phyloP scores from a whole-genome alignment of 202 grass and related monocot species.

The Schoenoplectus tabernaemontani region DNA sequence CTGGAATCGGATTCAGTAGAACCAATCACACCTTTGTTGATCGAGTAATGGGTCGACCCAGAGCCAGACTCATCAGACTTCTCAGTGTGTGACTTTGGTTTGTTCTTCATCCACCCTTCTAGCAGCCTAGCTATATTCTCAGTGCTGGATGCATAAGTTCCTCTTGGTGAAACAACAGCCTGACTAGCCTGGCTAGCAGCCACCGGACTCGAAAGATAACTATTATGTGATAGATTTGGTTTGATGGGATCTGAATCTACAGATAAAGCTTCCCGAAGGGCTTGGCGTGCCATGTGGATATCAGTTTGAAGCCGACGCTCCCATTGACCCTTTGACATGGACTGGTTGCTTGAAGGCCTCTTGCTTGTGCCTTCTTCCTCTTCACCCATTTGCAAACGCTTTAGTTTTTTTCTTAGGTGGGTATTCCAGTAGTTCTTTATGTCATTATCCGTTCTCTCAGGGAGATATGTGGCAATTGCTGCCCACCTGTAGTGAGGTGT shows the following conservation, averaged over 20 bases:
- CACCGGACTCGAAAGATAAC: background rate
- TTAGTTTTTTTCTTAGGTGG: conserved; percentile 74
- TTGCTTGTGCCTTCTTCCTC: background rate
- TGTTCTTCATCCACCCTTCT: conserved; percentile 50
- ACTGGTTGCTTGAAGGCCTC: background rate
- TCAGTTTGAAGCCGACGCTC: conserved; percentile 72
- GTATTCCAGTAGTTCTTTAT: conserved; percentile 98
- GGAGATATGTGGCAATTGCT: conserved; percentile 79
- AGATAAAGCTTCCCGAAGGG: conserved; percentile 61
- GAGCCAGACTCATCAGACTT: conserved; percentile 8
- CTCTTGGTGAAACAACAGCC: conserved; percentile 10
- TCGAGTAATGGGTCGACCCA: conserved; percentile 9
- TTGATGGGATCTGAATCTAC: conserved; percentile 25
- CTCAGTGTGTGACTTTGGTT: conserved; percentile 1
- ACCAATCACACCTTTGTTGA: conserved; percentile 21
- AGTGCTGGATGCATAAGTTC: conserved; percentile 57
- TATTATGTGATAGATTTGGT: background rate
- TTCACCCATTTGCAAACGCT: conserved; percentile 44
- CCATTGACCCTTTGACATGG: conserved; percentile 61
- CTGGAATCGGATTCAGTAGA: conserved; percentile 23
- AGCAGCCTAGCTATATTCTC: conserved; percentile 77
- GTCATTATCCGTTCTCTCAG: conserved; percentile 78
- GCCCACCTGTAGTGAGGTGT: conserved; percentile 43
- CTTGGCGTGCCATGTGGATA: conserved; percentile 66
- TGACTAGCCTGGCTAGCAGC: background rate